Evolutionary conservation across 2,329 filamentous ascomycete genomes (phyloP).

Genomic region (Ilyonectria mors-panacis): DNA sequence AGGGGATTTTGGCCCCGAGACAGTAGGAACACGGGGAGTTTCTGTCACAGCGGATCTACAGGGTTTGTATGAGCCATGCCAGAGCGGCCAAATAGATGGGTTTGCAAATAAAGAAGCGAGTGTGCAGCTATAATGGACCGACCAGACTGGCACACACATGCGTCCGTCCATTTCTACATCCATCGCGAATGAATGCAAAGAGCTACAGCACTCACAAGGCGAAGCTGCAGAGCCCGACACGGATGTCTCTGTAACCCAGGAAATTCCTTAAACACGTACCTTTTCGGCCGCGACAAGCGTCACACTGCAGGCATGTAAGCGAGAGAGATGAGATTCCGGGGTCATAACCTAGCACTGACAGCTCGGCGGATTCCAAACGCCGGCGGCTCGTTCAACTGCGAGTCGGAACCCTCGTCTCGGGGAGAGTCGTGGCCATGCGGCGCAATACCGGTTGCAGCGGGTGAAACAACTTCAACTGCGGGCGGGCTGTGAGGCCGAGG

Average conservation of each 20-base stretch:
- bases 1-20: slow-evolving; percentile 53
- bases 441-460: neutral
- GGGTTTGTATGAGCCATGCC: neutral
- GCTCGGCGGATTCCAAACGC: slow-evolving; percentile 38
- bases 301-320: slow-evolving; percentile 43
- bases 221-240: too few relatives aligned
- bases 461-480: too few relatives aligned
- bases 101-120: too few relatives aligned
- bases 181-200: too few relatives aligned
- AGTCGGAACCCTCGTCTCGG: neutral
- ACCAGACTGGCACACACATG: too few relatives aligned
- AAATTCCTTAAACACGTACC: slow-evolving; percentile 36
- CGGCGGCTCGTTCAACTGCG: neutral
- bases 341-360: slow-evolving; percentile 24
- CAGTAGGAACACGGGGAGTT: slow-evolving; percentile 55
- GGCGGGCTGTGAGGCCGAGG: too few relatives aligned
- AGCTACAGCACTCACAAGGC: too few relatives aligned
- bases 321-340: slow-evolving; percentile 24
- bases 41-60: slow-evolving; percentile 56
- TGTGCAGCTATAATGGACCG: too few relatives aligned
- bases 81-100: neutral
- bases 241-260: too few relatives aligned
- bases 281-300: slow-evolving; percentile 52
- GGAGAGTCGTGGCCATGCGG: neutral
- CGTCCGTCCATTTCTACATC: too few relatives aligned